Percentiles rank a stretch among this genome's conserved stretches.
These are phyloP conservation scores for Boletus rex-veris DNA, from an alignment of 768 basidiomycete genomes.

Conservation along the genomic window DNA sequence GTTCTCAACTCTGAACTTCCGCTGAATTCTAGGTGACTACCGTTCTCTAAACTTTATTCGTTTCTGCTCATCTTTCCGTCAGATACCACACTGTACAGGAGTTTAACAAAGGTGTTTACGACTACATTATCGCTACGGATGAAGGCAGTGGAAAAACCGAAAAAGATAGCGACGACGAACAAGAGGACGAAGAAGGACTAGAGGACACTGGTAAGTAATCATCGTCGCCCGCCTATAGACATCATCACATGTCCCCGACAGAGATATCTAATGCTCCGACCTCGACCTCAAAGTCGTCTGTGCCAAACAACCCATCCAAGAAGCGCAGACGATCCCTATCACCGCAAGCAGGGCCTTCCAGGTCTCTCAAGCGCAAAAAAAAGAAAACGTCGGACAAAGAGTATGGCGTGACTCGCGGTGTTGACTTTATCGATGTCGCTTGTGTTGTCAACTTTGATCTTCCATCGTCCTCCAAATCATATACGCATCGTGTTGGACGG, in stretches of 20 bases:
- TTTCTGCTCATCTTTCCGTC: not conserved
- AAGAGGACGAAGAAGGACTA: constrained; percentile 33
- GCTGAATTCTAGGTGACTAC: constrained; percentile 75
- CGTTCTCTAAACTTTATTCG: not conserved
- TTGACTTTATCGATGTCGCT: constrained; percentile 95
- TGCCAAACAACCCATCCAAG: constrained; percentile 19
- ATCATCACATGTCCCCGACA: constrained; percentile 29
- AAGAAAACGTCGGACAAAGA: constrained; percentile 59
- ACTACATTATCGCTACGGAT: constrained; percentile 98
- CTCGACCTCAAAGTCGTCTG: constrained; percentile 11
- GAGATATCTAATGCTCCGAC: constrained; percentile 42
- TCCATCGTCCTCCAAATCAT: constrained; percentile 81
- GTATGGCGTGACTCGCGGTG: constrained; percentile 92
- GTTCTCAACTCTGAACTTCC: constrained; percentile 96
- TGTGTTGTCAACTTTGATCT: constrained; percentile 99
- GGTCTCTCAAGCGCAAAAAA: constrained; percentile 52
- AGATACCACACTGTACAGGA: constrained; percentile 98
- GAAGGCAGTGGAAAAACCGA: constrained; percentile 64
- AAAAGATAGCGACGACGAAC: constrained; percentile 47
- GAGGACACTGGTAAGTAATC: constrained; percentile 32
- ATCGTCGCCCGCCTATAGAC: constrained; percentile 15
- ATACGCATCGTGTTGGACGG: constrained; percentile 93
- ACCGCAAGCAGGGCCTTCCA: constrained; percentile 35
- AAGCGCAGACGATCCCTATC: constrained; percentile 61
- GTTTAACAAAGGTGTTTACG: constrained; percentile 97